A percentile compares a stretch with the other conserved stretches of the same genome.
Conservation (phyloP, 768 basidiomycete genomes). For the Collybiopsis confluens region DNA sequence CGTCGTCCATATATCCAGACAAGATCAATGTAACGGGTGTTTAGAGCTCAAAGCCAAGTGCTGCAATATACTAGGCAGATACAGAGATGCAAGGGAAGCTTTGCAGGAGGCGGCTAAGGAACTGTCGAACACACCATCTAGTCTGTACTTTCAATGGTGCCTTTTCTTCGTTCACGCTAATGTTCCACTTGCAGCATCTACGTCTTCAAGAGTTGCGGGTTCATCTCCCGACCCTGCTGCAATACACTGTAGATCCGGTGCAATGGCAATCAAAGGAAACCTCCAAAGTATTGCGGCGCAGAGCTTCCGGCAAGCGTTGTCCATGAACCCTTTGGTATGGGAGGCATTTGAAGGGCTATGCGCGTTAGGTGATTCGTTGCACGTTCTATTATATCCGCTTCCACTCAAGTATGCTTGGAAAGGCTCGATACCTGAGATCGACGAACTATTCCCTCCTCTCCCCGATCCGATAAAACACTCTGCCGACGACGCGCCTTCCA, state of each 20-base stretch:
- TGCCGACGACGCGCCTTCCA: constrained; percentile 25
- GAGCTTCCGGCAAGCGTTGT: constrained; percentile 70
- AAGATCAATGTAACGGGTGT: constrained; percentile 68
- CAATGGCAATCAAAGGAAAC: constrained; percentile 75
- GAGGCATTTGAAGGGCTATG: constrained; percentile 91
- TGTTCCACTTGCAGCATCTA: constrained; percentile 41
- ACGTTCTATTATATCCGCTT: constrained; percentile 10
- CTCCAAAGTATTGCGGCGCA: constrained; percentile 65
- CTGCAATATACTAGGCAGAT: constrained; percentile 65
- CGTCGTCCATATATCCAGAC: constrained; percentile 60
- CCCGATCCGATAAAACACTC: constrained; percentile 50
- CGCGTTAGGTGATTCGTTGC: constrained; percentile 51
- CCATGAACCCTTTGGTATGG: constrained; percentile 78
- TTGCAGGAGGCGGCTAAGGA: constrained; percentile 60
- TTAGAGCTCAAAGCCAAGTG: constrained; percentile 77
- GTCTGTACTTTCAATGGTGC: constrained; percentile 36
- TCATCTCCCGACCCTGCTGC: constrained; percentile 70
- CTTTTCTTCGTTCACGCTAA: constrained; percentile 14
- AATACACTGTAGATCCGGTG: constrained; percentile 73
- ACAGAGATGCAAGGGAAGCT: constrained; percentile 72
- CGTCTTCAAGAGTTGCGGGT: constrained; percentile 47
- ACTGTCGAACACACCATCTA: constrained; percentile 45
- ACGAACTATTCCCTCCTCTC: constrained; percentile 67
- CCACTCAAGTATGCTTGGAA: constrained; percentile 13
- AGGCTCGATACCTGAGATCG: constrained; percentile 72